These are phyloP conservation scores for Chaetomidium leptoderma DNA, from an alignment of 495 filamentous ascomycete species.

Conservation along the genomic window DNA sequence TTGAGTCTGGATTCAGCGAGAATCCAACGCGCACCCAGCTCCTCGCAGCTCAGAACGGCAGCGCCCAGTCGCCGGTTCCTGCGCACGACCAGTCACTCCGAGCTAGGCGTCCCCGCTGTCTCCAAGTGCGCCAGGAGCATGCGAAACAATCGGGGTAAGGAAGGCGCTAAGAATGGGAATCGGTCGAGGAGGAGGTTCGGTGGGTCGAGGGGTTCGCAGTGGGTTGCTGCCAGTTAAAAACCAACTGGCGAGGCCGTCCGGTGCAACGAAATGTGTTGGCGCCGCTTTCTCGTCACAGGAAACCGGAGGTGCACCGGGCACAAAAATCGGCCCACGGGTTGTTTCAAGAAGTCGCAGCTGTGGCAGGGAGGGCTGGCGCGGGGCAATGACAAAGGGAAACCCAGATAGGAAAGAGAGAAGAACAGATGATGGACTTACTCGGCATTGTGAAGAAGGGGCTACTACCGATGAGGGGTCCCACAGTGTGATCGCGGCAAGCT, in stretches of 20 bases:
- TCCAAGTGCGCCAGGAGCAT: not conserved
- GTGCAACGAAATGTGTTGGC: conserved; percentile 3
- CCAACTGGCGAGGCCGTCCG: not conserved
- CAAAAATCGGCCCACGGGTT: not conserved
- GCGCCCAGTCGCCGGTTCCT: conserved; percentile 2
- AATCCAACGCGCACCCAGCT: not conserved
- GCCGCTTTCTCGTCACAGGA: not conserved
- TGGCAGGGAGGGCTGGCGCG: not conserved
- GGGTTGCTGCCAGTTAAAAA: not conserved
- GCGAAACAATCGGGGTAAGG: not conserved
- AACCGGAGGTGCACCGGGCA: not conserved
- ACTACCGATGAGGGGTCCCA: conserved; percentile 18
- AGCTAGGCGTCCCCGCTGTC: conserved; percentile 4
- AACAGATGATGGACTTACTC: conserved; percentile 25
- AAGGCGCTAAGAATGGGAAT: not conserved
- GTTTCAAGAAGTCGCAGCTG: not conserved
- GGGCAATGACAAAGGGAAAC: conserved; percentile 13
- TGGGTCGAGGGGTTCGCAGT: not conserved
- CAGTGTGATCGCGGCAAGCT: conserved; percentile 11
- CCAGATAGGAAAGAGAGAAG: conserved; percentile 7
- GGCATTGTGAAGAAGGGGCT: conserved; percentile 34
- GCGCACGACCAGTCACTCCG: conserved; percentile 6
- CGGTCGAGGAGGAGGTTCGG: not conserved
- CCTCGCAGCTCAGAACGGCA: not conserved
- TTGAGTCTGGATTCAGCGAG: conserved; percentile 2